Percentiles rank a stretch among this genome's conserved stretches.
These are phyloP conservation scores for Cystobasidium slooffiae DNA, from an alignment of 1,284 basidiomycete species.

Conservation along the genomic window DNA sequence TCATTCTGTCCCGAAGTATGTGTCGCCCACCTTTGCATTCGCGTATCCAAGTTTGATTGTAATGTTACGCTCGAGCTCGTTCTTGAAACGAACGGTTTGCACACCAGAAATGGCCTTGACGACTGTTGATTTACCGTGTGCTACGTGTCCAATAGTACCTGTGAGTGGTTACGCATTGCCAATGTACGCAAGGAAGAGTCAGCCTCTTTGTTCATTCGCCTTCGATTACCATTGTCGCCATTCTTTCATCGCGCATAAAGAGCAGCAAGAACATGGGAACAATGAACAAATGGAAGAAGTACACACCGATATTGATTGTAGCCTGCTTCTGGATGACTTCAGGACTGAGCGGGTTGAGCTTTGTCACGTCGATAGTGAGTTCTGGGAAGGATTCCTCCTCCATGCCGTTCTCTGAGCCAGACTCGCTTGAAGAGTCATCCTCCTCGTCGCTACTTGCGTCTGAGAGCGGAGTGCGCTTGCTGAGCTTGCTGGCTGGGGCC, in stretches of 20 bases:
- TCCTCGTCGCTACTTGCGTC: slow-evolving; percentile 39
- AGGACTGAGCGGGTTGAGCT: slow-evolving; percentile 82
- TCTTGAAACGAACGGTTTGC: slow-evolving; percentile 98
- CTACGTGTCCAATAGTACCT: slow-evolving; percentile 88
- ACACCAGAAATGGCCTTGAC: slow-evolving; percentile 99
- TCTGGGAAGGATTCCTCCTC: slow-evolving; percentile 35
- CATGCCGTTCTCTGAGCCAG: slow-evolving; percentile 27
- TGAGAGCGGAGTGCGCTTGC: slow-evolving; percentile 39
- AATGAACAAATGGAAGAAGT: background rate
- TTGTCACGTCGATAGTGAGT: slow-evolving; percentile 37
- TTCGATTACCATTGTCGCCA: background rate
- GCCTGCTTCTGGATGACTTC: slow-evolving; percentile 98
- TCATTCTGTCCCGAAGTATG: no score
- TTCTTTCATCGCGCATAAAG: background rate
- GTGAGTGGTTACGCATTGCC: slow-evolving; percentile 8
- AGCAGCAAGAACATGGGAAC: slow-evolving; percentile 5
- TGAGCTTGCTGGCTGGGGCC: slow-evolving; percentile 36
- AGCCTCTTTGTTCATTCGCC: background rate
- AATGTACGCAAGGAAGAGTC: background rate
- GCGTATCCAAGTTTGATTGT: slow-evolving; percentile 99
- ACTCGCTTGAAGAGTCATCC: slow-evolving; percentile 26
- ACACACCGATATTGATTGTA: slow-evolving; percentile 77
- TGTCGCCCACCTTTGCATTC: slow-evolving; percentile 79
- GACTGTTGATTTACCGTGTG: slow-evolving; percentile 96
- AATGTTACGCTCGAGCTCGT: slow-evolving; percentile 96